Evolutionary conservation across 768 basidiomycete genomes (phyloP).

Genomic region (Gyrodon lividus): DNA sequence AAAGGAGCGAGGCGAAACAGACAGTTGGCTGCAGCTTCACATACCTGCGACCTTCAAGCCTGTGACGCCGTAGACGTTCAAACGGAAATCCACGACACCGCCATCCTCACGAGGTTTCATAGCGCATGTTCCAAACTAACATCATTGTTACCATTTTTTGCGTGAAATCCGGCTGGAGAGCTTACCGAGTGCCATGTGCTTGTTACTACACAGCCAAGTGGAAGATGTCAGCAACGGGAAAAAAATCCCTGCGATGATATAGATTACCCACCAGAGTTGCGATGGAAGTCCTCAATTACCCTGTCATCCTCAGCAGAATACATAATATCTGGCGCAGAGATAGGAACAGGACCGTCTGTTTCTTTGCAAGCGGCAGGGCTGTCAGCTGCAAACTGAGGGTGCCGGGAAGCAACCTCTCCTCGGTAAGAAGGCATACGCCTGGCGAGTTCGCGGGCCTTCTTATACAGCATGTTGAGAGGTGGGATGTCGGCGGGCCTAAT

Average conservation of each 20-base stretch:
- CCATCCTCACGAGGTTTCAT: constrained; percentile 61
- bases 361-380: constrained; percentile 29
- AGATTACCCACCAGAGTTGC: constrained; percentile 13
- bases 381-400: constrained; percentile 30
- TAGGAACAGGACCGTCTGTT: constrained; percentile 16
- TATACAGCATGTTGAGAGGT: constrained; percentile 52
- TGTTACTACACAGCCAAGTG: not conserved
- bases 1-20: not conserved
- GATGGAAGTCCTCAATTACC: constrained; percentile 29
- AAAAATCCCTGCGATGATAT: too few relatives aligned
- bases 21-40: not conserved
- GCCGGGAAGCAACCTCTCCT: constrained; percentile 14
- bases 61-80: constrained; percentile 63
- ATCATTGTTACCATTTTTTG: not conserved
- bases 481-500: constrained; percentile 38
- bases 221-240: not conserved
- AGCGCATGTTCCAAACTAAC: constrained; percentile 61
- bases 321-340: constrained; percentile 30
- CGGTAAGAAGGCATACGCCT: constrained; percentile 47
- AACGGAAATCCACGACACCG: constrained; percentile 60
- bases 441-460: constrained; percentile 50
- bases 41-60: constrained; percentile 61
- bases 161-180: not conserved
- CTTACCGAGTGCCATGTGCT: constrained; percentile 19
- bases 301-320: constrained; percentile 37